Evolutionary conservation across 2,329 filamentous ascomycete species (phyloP), one percentile per base, ranked within the genome.

Genomic region (Coniella vitis): DNA sequence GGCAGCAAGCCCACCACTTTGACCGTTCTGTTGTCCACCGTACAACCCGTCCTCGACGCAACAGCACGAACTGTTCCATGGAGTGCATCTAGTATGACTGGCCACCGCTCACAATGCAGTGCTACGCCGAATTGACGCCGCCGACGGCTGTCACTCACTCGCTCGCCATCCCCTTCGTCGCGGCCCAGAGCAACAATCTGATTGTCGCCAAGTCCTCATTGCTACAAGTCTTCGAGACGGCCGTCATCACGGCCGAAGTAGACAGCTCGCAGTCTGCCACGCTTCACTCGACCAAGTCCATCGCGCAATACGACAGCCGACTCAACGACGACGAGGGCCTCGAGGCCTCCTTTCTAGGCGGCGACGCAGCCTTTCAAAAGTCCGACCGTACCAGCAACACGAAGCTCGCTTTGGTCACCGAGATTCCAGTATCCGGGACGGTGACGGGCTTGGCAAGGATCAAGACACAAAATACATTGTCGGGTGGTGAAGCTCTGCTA

Each of bases 111-210:
- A 54, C 43, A 17, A 97, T 97, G 91, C 91, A 97, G 80, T 95
- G 89, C 76, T 97, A 97, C 72, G 90, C 89, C 63, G 93, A 98
- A 76, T 77, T 98, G 66, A 83, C 89, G 66, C 87, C 91, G 73
- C 90, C 93, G 47, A 94, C 90, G 65, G 90, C 90, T 65, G 90
- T 97, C 69, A 90, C 89, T 61, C 86, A 95, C 71, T 88, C 90
- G 56, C 71, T 96, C 61, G 79, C 75, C 52, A 70, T 95, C 36
- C 81, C 90, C 32, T 90, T 98, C 63, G 76, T 85, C 40, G 85
- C 86, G 40, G 69, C 87, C 43, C 77, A 83, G 56, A 81, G 86
- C 59, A 85, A 79, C 66, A 96, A 97, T 65, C 79, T 98, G 57
- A 74, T 96, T 57, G 83, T 98, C 69, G 90, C 89, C 60, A 95